These are phyloP conservation scores for Cicer pinnatifidum DNA, from an alignment of 306 rosid species.

Conservation along the genomic window DNA sequence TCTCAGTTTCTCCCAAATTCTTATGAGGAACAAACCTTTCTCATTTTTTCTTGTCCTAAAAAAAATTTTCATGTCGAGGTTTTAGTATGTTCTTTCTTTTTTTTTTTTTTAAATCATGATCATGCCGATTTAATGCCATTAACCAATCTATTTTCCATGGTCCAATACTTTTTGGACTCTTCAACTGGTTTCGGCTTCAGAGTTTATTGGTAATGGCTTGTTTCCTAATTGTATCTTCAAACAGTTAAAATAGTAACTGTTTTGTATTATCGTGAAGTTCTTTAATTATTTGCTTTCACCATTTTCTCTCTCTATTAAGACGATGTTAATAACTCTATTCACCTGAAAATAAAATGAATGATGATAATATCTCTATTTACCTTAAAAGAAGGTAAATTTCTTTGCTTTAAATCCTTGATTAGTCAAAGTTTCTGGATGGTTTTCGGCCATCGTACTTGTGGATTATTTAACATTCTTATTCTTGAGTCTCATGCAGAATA, in stretches of 20 bases:
- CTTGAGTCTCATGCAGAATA: constrained; percentile 74
- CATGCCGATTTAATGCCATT: constrained; percentile 1
- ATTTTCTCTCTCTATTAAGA: constrained; percentile 36
- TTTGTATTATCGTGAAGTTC: constrained; percentile 20
- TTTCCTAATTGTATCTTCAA: constrained; percentile 27
- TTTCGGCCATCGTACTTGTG: constrained; percentile 32
- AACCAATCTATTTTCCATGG: constrained; percentile 6
- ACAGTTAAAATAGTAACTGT: constrained; percentile 11
- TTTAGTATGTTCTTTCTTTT: too few relatives aligned
- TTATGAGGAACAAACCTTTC: constrained; percentile 16
- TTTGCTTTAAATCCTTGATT: constrained; percentile 37
- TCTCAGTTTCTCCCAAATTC: not conserved
- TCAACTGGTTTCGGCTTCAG: constrained; percentile 9
- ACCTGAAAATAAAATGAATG: constrained; percentile 18
- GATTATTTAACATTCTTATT: constrained; percentile 39
- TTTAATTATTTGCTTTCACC: constrained; percentile 14
- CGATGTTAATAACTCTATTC: constrained; percentile 23
- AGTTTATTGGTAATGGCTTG: constrained; percentile 26
- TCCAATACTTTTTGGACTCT: constrained; percentile 5
- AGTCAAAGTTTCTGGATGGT: constrained; percentile 38
- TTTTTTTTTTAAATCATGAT: not conserved
- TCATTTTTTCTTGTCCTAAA: constrained; percentile 8
- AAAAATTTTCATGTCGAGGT: not conserved
- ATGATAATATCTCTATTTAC: constrained; percentile 5
- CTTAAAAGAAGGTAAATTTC: constrained; percentile 11